Evolutionary conservation across 2,329 filamentous ascomycete species (phyloP), one percentile per base, ranked within the genome.

Genomic region (Huntiella abstrusa): DNA sequence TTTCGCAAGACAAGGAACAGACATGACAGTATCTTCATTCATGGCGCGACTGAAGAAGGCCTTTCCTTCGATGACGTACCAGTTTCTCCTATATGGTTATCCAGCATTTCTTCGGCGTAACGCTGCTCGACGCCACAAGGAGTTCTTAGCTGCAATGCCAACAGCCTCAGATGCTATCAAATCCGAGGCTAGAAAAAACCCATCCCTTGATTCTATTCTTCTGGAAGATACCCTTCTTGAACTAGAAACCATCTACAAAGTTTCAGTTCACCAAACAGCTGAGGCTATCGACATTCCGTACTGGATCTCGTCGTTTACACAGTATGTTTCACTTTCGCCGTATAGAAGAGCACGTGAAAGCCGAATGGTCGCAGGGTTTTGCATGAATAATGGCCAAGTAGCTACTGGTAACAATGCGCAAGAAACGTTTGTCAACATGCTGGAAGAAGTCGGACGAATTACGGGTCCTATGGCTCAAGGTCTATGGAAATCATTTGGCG

Each of bases 371-470:
- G 75, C 74, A 1, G 68, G 71, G 0, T 88, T 88, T 58, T 87
- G 82, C 60, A 86, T 87, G 79, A 81, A 84, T 45, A 65, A 67
- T 1, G 83, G 83, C 0, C 83, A 88, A 60, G 79, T 88, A 37
- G 75, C 73, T 46, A 73, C 76, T 0, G 83, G 83, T 22, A 72
- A 80, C 22, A 71, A 74, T 38, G 62, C 69, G 2, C 58, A 63
- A 5, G 82, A 87, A 54, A 83, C 77, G 0, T 88, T 80, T 52
- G 64, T 75, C 39, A 73, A 74, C 52, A 83, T 88, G 81, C 62
- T 91, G 43, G 78, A 85, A 59, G 78, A 86, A 60, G 73, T 87
- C 36, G 67, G 68, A 11, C 72, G 81, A 12, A 70, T 88, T 12
- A 87, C 83, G 4, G 71, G 75, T 0, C 73, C 79, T 0, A 74